Evolutionary conservation across 306 rosid species (phyloP), one percentile per base, ranked within the genome.

Genomic region (Cicer chorassanicum): DNA sequence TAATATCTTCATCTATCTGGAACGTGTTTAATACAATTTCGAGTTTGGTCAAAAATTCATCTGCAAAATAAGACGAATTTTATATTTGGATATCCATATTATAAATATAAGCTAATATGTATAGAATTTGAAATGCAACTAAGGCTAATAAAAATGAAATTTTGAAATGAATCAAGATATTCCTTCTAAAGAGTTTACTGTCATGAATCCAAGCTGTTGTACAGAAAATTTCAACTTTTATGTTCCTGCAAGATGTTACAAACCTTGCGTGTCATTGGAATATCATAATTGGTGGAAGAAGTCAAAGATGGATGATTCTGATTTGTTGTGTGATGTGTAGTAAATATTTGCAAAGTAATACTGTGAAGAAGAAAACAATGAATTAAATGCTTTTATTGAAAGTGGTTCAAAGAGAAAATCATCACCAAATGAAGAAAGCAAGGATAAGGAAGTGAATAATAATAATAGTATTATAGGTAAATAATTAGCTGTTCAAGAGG

Each of bases 101-200:
- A 21, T 21, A 21, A 21, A 21, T 21, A 21, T 21, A 21, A 21
- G 2, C 24, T 21, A 21, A 21, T 1, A 21, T 21, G 24, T 21
- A 21, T 21, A 21, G 1, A 21, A 21, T 21, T 21, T 21, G 24
- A 21, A 21, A 21, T 19, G 21, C 21, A 1, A 19, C 21, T 1
- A 19, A 19, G 21, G 21, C 1, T 19, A 19, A 19, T 19, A 19
- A 19, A 1, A 19, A 19, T 21, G 24, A 21, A 21, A 21, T 21
- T 84, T 87, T 55, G 88, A 86, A 19, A 55, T 78, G 38, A 84
- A 88, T 51, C 86, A 85, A 72, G 86, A 79, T 57, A 5, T 83
- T 38, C 87, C 85, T 16, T 85, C 84, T 1, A 16, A 65, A 8
- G 70, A 72, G n/a, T 59, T 61, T 14, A 70, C 48, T 59, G 13